phyloP scores from a whole-genome alignment of 1,284 basidiomycete species.

The Irpex sp. region DNA sequence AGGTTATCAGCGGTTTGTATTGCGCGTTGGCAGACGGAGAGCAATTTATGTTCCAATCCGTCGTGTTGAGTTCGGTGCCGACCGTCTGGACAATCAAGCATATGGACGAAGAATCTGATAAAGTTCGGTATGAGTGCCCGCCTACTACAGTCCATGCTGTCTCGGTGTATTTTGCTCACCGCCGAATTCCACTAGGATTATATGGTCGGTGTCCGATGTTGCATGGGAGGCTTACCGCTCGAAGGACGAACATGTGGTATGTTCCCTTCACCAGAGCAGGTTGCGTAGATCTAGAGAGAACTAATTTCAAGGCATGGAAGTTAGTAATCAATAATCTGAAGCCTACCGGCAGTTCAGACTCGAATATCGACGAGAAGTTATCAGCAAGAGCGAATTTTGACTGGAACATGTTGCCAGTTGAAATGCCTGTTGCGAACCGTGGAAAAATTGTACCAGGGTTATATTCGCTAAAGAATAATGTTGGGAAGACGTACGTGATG shows the following conservation, averaged over 20 bases:
- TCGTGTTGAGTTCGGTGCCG: constrained; percentile 2
- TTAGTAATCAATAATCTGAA: neutral
- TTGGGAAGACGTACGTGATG: constrained; percentile 3
- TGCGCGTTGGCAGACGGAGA: constrained; percentile 4
- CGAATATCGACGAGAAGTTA: neutral
- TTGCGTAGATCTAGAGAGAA: neutral
- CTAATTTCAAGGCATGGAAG: neutral
- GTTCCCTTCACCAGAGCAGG: neutral
- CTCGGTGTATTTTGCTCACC: too few relatives aligned
- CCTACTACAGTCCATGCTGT: too few relatives aligned
- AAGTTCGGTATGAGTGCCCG: neutral
- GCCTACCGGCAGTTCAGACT: neutral
- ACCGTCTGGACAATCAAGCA: constrained; percentile 4
- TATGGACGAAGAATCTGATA: neutral
- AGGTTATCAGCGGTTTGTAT: constrained; percentile 4
- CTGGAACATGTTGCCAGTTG: constrained; percentile 2
- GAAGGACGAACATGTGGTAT: neutral
- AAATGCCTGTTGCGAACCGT: neutral
- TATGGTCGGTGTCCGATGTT: constrained; percentile 1
- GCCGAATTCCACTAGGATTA: neutral
- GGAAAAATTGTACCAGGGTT: constrained; percentile 3
- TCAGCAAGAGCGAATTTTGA: neutral
- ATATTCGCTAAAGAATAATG: constrained; percentile 10
- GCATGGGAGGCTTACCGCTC: neutral
- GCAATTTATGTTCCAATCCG: neutral